These are phyloP conservation scores for Penicillium sp. DNA, from an alignment of 2,329 filamentous ascomycete genomes.

Conservation along the genomic window DNA sequence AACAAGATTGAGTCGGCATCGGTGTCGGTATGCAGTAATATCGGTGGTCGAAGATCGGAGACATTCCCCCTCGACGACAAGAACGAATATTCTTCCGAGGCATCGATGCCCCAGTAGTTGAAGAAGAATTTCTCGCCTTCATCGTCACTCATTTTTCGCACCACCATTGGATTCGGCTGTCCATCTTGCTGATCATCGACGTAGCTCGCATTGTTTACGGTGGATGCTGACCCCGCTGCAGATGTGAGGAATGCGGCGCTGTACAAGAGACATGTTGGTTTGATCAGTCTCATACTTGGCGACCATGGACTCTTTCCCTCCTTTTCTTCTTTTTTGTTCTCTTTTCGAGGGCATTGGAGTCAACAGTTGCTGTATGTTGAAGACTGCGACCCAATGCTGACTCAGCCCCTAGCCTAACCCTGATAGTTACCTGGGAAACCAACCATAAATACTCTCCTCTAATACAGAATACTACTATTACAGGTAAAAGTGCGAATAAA, in stretches of 20 bases:
- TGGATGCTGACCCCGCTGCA: not conserved
- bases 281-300: not conserved
- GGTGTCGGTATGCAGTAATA: conserved; percentile 19
- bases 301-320: not conserved
- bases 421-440: not conserved
- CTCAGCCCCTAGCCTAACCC: not conserved
- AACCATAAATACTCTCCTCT: not conserved
- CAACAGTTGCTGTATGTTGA: not conserved
- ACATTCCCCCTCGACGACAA: conserved; percentile 1
- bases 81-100: conserved; percentile 7
- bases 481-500: no score
- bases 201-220: not conserved
- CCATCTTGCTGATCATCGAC: conserved; percentile 19
- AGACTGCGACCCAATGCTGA: not conserved
- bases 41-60: conserved; percentile 17
- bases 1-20: conserved; percentile 2
- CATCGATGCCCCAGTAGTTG: conserved; percentile 42
- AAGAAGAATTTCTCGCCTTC: conserved; percentile 47
- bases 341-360: not conserved
- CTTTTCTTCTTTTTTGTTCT: not conserved
- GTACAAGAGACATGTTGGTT: not conserved
- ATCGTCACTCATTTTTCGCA: conserved; percentile 45
- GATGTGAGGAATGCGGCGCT: not conserved
- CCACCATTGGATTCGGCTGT: conserved; percentile 23
- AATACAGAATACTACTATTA: not conserved